Conservation (phyloP, 495 filamentous ascomycete genomes). For the Daldinia concentrica region DNA sequence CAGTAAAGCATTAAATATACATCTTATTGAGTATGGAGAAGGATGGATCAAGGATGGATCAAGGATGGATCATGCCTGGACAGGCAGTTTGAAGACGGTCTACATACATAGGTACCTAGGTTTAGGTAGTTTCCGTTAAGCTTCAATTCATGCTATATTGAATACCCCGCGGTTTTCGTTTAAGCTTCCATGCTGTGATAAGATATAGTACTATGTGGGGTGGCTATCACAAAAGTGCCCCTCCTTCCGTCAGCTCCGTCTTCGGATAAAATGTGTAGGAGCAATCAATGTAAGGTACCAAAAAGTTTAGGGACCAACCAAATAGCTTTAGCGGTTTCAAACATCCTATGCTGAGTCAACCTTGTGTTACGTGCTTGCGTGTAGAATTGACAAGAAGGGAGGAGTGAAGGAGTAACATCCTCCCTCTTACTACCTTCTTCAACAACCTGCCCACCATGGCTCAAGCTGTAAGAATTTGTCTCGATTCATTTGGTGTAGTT, state of each 20-base stretch:
- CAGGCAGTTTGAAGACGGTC: no score
- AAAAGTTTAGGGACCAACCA: neutral
- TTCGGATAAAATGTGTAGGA: slow-evolving; percentile 34
- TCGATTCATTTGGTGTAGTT: neutral
- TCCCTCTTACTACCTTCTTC: slow-evolving; percentile 1
- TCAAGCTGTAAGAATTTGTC: slow-evolving; percentile 45
- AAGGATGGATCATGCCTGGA: no score
- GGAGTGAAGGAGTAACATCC: neutral
- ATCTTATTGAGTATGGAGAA: no score
- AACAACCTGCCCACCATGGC: slow-evolving; percentile 42
- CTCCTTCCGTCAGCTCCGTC: slow-evolving; percentile 22
- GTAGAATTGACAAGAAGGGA: slow-evolving; percentile 14
- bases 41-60: no score
- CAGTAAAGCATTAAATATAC: neutral
- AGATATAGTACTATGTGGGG: neutral
- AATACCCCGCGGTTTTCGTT: no score
- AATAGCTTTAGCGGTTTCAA: neutral
- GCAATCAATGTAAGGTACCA: slow-evolving; percentile 14
- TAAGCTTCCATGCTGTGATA: no score
- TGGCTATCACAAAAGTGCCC: neutral
- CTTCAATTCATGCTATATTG: neutral
- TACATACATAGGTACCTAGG: no score
- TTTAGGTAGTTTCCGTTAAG: neutral
- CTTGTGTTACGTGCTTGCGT: neutral
- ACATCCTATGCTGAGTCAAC: slow-evolving; percentile 26